Evolutionary conservation across 169 alveolate genomes (phyloP).

Genomic region (Cyclospora cayetanensis): DNA sequence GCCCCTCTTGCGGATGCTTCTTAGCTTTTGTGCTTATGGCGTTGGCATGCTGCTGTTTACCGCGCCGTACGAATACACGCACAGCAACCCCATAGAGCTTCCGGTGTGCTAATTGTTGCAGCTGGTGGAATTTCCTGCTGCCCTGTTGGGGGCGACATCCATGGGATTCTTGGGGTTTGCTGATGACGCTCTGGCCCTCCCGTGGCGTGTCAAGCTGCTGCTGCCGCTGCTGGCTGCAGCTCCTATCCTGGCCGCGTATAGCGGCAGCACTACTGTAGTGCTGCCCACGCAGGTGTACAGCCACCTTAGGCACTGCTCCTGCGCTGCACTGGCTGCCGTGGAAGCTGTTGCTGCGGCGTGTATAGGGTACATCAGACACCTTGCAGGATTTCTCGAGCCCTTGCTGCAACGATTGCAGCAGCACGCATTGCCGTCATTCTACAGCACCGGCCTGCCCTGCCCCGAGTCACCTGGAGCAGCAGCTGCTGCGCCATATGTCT

Average conservation of each 20-base stretch:
- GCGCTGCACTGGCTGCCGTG: background rate
- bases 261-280: slow-evolving; percentile 90
- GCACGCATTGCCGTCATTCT: background rate
- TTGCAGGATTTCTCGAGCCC: background rate
- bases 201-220: slow-evolving; percentile 92
- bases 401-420: background rate
- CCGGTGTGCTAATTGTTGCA: background rate
- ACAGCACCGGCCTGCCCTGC: no score
- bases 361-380: background rate
- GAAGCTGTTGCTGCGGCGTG: background rate
- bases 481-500: background rate
- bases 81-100: no score
- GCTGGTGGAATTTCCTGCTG: slow-evolving; percentile 70
- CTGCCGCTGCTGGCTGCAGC: slow-evolving; percentile 87
- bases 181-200: slow-evolving; percentile 92
- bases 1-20: background rate
- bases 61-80: no score
- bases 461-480: background rate
- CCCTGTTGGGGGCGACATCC: slow-evolving; percentile 37
- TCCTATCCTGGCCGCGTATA: slow-evolving; percentile 89
- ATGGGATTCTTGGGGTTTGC: slow-evolving; percentile 85
- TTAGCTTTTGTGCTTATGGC: no score
- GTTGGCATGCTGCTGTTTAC: no score
- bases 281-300: slow-evolving; percentile 78
- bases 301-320: background rate